Percentiles rank a stretch among this genome's conserved stretches.
phyloP scores from a whole-genome alignment of 805 yeast species.

The Lipomyces sp. region DNA sequence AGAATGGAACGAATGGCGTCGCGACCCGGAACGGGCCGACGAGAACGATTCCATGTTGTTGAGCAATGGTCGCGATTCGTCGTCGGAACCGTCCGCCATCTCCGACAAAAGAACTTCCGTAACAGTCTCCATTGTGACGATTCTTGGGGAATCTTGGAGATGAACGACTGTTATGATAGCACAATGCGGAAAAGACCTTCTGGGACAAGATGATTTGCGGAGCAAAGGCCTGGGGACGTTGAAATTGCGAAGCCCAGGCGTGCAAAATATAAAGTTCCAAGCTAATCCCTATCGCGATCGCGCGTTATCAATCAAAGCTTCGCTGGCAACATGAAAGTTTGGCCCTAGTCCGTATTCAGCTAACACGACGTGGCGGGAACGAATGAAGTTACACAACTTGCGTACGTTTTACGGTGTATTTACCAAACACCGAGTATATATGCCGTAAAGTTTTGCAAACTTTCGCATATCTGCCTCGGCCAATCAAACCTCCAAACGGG shows the following conservation, averaged over 20 bases:
- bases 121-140: not conserved
- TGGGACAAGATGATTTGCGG: not conserved
- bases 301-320: not conserved
- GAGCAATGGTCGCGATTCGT: slow-evolving; percentile 12
- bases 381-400: not conserved
- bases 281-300: not conserved
- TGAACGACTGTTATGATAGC: not conserved
- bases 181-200: not conserved
- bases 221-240: not conserved
- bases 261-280: not conserved
- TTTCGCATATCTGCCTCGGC: not conserved
- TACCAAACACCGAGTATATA: not conserved
- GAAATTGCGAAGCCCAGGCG: not conserved
- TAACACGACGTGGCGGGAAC: not conserved
- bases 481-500: not conserved
- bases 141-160: not conserved
- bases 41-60: slow-evolving; percentile 14
- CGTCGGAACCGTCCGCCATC: not conserved
- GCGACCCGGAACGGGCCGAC: slow-evolving; percentile 10
- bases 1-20: slow-evolving; percentile 26
- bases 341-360: not conserved
- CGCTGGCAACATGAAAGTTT: not conserved
- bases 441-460: not conserved
- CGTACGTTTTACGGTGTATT: not conserved
- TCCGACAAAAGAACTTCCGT: not conserved